Evolutionary conservation across 2,329 filamentous ascomycete species (phyloP).

Genomic region (Colletotrichum phormii): DNA sequence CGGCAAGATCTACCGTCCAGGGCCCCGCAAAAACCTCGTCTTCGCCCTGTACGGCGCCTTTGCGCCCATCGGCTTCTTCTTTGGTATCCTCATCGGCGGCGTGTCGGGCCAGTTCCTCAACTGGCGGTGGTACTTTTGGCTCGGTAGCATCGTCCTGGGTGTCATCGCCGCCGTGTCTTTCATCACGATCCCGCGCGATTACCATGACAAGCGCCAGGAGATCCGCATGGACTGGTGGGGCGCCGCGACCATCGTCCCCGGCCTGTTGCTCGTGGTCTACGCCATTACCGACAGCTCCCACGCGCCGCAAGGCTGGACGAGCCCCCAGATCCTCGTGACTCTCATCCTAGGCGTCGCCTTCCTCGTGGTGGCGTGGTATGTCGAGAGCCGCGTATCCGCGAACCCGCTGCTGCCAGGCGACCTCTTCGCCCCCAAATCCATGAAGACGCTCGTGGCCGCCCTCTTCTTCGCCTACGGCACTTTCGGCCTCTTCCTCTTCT

Average conservation of each 20-base stretch:
- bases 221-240: conserved; percentile 72
- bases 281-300: conserved; percentile 75
- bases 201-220: conserved; percentile 39
- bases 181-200: conserved; percentile 52
- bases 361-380: conserved; percentile 66
- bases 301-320: conserved; percentile 70
- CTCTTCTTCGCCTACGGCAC: conserved; percentile 72
- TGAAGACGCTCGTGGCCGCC: conserved; percentile 66
- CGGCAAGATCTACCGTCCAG: conserved; percentile 75
- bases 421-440: conserved; percentile 71
- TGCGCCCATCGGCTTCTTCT: conserved; percentile 68
- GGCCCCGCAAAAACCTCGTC: conserved; percentile 77
- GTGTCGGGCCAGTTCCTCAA: conserved; percentile 68
- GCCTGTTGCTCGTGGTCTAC: conserved; percentile 73
- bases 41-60: conserved; percentile 69
- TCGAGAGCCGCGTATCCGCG: conserved; percentile 71
- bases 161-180: conserved; percentile 58
- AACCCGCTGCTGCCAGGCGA: conserved; percentile 72
- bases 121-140: conserved; percentile 79
- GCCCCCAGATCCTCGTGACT: conserved; percentile 72
- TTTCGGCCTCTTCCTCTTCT: conserved; percentile 71
- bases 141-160: conserved; percentile 61
- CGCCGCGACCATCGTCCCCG: conserved; percentile 62
- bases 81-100: conserved; percentile 76
- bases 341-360: conserved; percentile 67